Base-by-base conservation (phyloP, 106 monocot genomes). In the Alisma plantagoaquatica region DNA sequence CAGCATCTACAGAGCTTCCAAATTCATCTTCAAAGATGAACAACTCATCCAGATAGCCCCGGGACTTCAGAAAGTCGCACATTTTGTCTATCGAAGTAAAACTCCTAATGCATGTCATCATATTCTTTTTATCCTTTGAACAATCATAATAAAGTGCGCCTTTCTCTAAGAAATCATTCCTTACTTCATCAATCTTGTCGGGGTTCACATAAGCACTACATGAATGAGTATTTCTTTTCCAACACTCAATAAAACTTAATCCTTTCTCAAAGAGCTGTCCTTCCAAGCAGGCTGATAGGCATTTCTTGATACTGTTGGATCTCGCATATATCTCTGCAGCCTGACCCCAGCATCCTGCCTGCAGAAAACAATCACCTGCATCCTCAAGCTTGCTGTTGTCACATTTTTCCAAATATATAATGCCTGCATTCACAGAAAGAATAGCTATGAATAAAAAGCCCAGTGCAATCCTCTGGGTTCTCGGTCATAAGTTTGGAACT, bases 351-450 rank as follows among this genome's bases (percentile, higher is more conserved):
- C 51, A 49, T 54, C 59, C 26, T 17, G 66, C 66, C 48, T 22
- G 28, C 5, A 43, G 48, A 61, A 80, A 77, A 28, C 80, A 85
- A 45, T 76, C 73, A 0, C 68, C 80, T 10, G 76, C 80, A 65
- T 61, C 69, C 31, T 80, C 57, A 41, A 79, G 72, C 35, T 48
- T 73, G 17, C 66, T 53, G 29, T 28, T 46, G 15, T 66, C 69
- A 59, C 64, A 85, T 62, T 76, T 76, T 30, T 85, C 62, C 64
- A 72, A 29, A 52, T 80, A 85, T 58, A 80, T 44, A 10, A 33
- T 62, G 18, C 72, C 80, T 80, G 7, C 2, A 54, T n/a, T n/a
- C n/a, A n/a, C n/a, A n/a, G n/a, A n/a, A n/a, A n/a, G n/a, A n/a
- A n/a, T n/a, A n/a, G n/a, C n/a, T n/a, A n/a, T n/a, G n/a, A n/a